phyloP scores from a whole-genome alignment of 805 yeast genomes.

The Huiozyma sinensis region DNA sequence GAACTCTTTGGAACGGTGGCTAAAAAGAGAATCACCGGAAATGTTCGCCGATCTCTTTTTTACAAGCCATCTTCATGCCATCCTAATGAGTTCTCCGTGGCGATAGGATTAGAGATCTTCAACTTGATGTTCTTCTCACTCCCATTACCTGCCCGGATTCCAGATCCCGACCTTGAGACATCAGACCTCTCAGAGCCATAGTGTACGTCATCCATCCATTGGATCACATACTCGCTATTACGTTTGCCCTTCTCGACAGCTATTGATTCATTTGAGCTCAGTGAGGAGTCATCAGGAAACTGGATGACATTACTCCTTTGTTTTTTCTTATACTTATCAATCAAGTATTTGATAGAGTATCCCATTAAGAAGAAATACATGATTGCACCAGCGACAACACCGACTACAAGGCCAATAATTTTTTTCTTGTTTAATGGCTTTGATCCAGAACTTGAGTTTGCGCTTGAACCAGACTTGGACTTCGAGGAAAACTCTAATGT shows the following conservation, averaged over 20 bases:
- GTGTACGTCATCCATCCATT: slow-evolving; percentile 23
- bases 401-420: slow-evolving; percentile 71
- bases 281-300: slow-evolving; percentile 11
- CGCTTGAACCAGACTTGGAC: slow-evolving; percentile 1
- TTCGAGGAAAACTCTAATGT: slow-evolving; percentile 17
- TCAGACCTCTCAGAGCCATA: neutral
- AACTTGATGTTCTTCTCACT: slow-evolving; percentile 21
- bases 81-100: slow-evolving; percentile 1
- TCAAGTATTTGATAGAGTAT: slow-evolving; percentile 41
- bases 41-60: neutral
- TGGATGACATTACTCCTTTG: slow-evolving; percentile 5
- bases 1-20: neutral
- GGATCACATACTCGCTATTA: slow-evolving; percentile 13
- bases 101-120: slow-evolving; percentile 47
- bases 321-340: slow-evolving; percentile 26
- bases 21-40: neutral
- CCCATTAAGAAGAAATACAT: slow-evolving; percentile 53
- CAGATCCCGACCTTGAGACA: slow-evolving; percentile 5
- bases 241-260: neutral
- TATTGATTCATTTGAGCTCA: slow-evolving; percentile 2
- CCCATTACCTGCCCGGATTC: slow-evolving; percentile 8
- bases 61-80: neutral
- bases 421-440: slow-evolving; percentile 29
- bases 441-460: slow-evolving; percentile 3
- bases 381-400: slow-evolving; percentile 69